Conservation (phyloP, 1,284 basidiomycete species). For the Cryptococcus sp. region DNA sequence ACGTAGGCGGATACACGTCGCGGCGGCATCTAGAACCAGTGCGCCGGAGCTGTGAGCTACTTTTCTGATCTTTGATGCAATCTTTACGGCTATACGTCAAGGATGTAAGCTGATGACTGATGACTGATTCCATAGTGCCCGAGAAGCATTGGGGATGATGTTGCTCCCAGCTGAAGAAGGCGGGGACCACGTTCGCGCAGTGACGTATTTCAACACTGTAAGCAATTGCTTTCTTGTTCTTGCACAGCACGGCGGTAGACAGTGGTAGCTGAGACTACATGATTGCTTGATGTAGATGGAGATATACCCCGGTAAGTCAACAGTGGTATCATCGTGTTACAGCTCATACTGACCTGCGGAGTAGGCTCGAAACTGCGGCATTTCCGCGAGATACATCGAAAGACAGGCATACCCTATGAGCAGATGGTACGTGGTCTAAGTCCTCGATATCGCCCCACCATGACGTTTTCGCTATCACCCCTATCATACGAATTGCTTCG, state of each 20-base stretch:
- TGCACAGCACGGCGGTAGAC: neutral
- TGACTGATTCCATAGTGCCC: slow-evolving; percentile 59
- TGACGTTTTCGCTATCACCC: neutral
- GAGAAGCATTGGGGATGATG: slow-evolving; percentile 70
- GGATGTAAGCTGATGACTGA: slow-evolving; percentile 6
- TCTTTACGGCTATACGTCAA: neutral
- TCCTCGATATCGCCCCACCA: no score
- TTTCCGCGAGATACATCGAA: slow-evolving; percentile 72
- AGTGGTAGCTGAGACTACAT: no score
- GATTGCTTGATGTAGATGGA: slow-evolving; percentile 59
- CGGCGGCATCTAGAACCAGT: slow-evolving; percentile 73
- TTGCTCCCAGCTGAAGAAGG: slow-evolving; percentile 61
- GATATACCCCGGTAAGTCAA: slow-evolving; percentile 70
- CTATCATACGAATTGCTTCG: neutral
- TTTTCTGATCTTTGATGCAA: neutral
- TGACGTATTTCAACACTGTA: slow-evolving; percentile 68
- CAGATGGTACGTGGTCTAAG: slow-evolving; percentile 81
- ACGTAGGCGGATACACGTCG: slow-evolving; percentile 62
- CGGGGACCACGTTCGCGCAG: slow-evolving; percentile 59
- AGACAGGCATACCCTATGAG: slow-evolving; percentile 76
- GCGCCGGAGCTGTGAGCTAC: slow-evolving; percentile 69
- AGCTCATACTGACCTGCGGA: slow-evolving; percentile 32
- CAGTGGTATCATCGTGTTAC: slow-evolving; percentile 7
- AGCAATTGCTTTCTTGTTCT: slow-evolving; percentile 13
- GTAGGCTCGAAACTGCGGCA: slow-evolving; percentile 75